These are phyloP conservation scores for Cladorrhinum samala DNA, from an alignment of 495 filamentous ascomycete species.

Conservation along the genomic window DNA sequence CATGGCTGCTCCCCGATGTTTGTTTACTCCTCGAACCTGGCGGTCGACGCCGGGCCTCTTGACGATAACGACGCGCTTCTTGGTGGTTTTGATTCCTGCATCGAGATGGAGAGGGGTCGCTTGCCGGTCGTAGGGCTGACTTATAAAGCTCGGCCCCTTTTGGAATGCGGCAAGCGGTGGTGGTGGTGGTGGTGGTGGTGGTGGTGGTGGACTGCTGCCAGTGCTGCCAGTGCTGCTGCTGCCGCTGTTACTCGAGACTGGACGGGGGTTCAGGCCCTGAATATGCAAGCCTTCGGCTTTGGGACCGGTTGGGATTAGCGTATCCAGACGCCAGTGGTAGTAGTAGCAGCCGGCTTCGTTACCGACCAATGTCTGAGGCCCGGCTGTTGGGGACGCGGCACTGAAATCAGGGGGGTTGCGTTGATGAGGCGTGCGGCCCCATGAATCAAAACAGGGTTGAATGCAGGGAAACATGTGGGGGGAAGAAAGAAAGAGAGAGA, in stretches of 20 bases:
- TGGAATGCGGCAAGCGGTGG: slow-evolving; percentile 6
- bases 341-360: slow-evolving; percentile 3
- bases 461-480: neutral
- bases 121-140: slow-evolving; percentile 28
- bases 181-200: too few relatives aligned
- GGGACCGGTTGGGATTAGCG: slow-evolving; percentile 26
- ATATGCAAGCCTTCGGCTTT: slow-evolving; percentile 28
- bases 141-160: slow-evolving; percentile 23
- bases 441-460: neutral
- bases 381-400: neutral
- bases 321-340: slow-evolving; percentile 4
- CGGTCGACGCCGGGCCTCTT: slow-evolving; percentile 5
- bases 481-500: neutral
- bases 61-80: neutral
- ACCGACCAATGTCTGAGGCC: neutral
- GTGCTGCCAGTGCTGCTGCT: too few relatives aligned
- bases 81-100: slow-evolving; percentile 4
- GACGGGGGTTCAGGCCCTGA: slow-evolving; percentile 15
- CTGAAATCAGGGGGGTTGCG: neutral
- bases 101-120: neutral
- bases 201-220: neutral
- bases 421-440: slow-evolving; percentile 1
- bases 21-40: slow-evolving; percentile 1
- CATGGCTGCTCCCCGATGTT: slow-evolving; percentile 24
- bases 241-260: too few relatives aligned